phyloP scores from a whole-genome alignment of 148 eudicot species.

The Chenopodium suecicum region DNA sequence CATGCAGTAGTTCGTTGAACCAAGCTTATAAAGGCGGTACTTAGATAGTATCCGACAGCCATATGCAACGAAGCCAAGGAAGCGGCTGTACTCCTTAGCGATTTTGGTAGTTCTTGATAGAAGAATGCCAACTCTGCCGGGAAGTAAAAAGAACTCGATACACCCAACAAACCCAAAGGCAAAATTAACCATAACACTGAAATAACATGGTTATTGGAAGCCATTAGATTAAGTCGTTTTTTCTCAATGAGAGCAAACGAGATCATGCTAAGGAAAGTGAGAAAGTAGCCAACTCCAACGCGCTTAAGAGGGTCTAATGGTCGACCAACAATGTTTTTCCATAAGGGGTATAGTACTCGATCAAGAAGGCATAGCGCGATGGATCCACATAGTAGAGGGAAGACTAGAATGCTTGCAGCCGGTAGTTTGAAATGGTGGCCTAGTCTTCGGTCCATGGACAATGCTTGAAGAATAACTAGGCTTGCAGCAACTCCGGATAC shows the following conservation, averaged over 20 bases:
- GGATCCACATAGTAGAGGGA: slow-evolving; percentile 32
- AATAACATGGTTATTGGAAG: background rate
- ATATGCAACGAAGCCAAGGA: slow-evolving; percentile 24
- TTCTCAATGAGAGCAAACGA: slow-evolving; percentile 38
- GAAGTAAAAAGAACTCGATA: slow-evolving; percentile 24
- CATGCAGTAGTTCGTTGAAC: slow-evolving; percentile 22
- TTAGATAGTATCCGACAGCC: slow-evolving; percentile 35
- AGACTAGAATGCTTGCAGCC: slow-evolving; percentile 33
- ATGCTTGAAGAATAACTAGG: slow-evolving; percentile 54
- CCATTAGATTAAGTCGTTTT: slow-evolving; percentile 27
- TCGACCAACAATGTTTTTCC: slow-evolving; percentile 24
- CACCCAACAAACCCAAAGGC: slow-evolving; percentile 28
- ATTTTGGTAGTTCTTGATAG: slow-evolving; percentile 32
- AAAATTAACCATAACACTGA: slow-evolving; percentile 25
- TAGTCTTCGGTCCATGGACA: slow-evolving; percentile 37
- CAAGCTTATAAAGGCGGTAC: slow-evolving; percentile 25
- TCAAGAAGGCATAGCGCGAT: slow-evolving; percentile 35
- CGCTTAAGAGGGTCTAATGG: slow-evolving; percentile 30
- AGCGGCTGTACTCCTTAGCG: slow-evolving; percentile 30
- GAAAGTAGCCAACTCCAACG: slow-evolving; percentile 38
- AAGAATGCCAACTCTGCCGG: slow-evolving; percentile 34
- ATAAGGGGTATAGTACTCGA: slow-evolving; percentile 30
- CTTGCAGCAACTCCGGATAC: slow-evolving; percentile 45
- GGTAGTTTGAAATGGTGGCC: slow-evolving; percentile 33
- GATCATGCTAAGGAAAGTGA: slow-evolving; percentile 29